phyloP scores from a whole-genome alignment of 2,329 filamentous ascomycete genomes.

The Fusarium poae region DNA sequence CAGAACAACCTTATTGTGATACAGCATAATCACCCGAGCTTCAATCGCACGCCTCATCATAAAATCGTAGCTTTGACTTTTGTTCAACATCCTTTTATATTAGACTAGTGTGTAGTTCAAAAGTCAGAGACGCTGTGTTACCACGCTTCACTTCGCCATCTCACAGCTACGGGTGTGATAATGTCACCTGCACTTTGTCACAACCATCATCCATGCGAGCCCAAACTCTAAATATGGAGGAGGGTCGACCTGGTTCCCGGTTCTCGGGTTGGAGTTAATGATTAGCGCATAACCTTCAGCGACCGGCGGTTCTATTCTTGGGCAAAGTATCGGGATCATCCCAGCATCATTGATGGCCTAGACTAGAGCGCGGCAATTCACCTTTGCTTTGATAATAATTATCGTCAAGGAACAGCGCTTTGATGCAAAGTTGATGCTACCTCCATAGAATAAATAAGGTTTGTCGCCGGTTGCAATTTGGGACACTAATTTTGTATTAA shows the following conservation, averaged over 20 bases:
- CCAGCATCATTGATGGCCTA: too few relatives aligned
- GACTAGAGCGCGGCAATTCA: too few relatives aligned
- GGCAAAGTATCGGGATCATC: neutral
- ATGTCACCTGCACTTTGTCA: conserved; percentile 10
- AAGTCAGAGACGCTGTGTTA: neutral
- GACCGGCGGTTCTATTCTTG: neutral
- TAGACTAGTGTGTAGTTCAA: neutral
- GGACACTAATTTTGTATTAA: too few relatives aligned
- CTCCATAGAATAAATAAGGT: neutral
- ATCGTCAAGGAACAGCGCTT: neutral
- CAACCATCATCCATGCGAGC: neutral
- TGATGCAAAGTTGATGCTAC: neutral
- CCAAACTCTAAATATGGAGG: conserved; percentile 12
- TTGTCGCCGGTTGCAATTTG: conserved; percentile 4
- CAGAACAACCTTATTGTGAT: neutral
- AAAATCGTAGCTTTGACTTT: neutral
- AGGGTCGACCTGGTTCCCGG: neutral
- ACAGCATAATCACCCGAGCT: neutral
- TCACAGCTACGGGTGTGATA: neutral
- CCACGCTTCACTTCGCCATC: neutral
- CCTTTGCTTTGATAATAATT: neutral
- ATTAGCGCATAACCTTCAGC: neutral
- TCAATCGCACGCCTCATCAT: neutral
- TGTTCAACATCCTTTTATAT: neutral
- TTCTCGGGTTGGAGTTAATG: neutral